Conservation (phyloP, 2,329 filamentous ascomycete genomes). For the Stenocarpella maydis region DNA sequence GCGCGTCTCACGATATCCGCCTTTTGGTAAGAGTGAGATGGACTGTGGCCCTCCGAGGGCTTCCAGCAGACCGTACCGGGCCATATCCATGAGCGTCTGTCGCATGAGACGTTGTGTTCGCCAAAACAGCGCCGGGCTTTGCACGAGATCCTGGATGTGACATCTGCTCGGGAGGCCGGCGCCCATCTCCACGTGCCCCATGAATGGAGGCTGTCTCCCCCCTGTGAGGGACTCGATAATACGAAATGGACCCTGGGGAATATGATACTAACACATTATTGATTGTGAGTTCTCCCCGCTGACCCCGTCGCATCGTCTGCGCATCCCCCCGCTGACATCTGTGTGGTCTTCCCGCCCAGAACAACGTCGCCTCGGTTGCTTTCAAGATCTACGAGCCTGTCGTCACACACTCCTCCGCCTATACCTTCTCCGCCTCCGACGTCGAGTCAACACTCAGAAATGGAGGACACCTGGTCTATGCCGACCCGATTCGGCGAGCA, state of each 20-base stretch:
- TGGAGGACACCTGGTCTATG: conserved; percentile 62
- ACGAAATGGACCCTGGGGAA: conserved; percentile 70
- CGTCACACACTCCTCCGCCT: conserved; percentile 52
- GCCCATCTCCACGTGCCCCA: conserved; percentile 33
- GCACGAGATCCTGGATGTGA: conserved; percentile 28
- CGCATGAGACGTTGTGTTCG: background rate
- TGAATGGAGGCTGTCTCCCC: conserved; percentile 35
- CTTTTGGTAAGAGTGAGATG: conserved; percentile 24
- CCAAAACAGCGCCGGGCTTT: conserved; percentile 19
- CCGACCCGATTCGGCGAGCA: conserved; percentile 57
- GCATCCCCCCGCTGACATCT: conserved; percentile 34
- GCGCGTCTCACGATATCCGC: conserved; percentile 25
- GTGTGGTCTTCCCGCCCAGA: conserved; percentile 47
- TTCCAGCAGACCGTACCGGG: conserved; percentile 7
- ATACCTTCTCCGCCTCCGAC: conserved; percentile 57
- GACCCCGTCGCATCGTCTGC: background rate
- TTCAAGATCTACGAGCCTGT: conserved; percentile 65
- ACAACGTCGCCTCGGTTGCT: conserved; percentile 62
- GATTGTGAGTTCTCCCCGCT: conserved; percentile 54
- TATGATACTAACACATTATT: conserved; percentile 69
- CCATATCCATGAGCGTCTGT: conserved; percentile 23
- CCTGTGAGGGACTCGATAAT: conserved; percentile 36
- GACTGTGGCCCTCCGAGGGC: conserved; percentile 34
- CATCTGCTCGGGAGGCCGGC: conserved; percentile 25
- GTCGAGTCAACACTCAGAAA: conserved; percentile 60